Evolutionary conservation across 2,329 filamentous ascomycete genomes (phyloP).

Genomic region (Metarhizium sp.): DNA sequence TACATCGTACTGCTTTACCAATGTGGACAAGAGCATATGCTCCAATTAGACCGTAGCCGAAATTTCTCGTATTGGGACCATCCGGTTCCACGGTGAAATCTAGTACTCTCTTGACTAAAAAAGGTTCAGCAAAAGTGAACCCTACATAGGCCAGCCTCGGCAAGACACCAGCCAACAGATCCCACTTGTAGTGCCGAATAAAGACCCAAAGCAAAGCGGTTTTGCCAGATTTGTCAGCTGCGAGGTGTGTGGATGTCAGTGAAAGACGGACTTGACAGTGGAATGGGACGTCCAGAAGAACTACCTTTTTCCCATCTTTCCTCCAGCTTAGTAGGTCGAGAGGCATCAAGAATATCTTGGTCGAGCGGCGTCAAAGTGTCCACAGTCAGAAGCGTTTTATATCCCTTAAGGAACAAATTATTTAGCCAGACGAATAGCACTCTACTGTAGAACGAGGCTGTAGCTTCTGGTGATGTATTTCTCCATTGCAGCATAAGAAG

Average conservation of each 20-base stretch:
- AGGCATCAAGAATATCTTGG: neutral
- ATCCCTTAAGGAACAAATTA: neutral
- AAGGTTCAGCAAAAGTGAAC: constrained; percentile 21
- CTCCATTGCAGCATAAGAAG: neutral
- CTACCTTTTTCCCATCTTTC: neutral
- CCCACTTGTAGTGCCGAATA: neutral
- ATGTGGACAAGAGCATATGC: constrained; percentile 13
- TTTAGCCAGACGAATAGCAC: constrained; percentile 1
- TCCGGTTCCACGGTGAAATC: neutral
- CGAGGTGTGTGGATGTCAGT: neutral
- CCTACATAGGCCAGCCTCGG: constrained; percentile 16
- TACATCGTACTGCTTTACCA: constrained; percentile 8
- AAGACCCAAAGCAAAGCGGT: neutral
- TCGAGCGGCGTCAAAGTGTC: neutral
- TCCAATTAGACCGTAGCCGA: constrained; percentile 9
- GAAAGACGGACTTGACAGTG: neutral
- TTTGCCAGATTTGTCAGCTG: neutral
- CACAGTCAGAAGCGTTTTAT: neutral
- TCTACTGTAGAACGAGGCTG: neutral
- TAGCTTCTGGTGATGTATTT: neutral
- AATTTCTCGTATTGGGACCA: neutral
- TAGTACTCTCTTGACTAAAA: constrained; percentile 13
- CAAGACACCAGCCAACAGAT: neutral
- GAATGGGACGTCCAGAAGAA: neutral
- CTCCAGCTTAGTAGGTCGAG: neutral